Evolutionary conservation across 306 rosid species (phyloP).

Genomic region (Trichosanthes truncata): DNA sequence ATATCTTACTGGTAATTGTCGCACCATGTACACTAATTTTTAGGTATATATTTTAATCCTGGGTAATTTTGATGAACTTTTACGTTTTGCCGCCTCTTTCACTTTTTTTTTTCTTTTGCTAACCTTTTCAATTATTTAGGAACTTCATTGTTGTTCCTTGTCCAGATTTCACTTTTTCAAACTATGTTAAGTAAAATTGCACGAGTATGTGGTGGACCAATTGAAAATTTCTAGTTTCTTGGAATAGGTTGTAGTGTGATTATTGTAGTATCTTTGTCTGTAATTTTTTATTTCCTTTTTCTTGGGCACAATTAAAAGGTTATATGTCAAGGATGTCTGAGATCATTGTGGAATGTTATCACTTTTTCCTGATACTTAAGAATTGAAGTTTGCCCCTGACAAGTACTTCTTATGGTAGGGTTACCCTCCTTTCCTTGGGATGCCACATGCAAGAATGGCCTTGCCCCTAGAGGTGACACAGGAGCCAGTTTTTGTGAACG

Average conservation of each 20-base stretch:
- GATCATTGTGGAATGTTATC: constrained; percentile 1
- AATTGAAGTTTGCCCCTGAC: background rate
- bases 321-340: background rate
- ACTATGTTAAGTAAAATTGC: background rate
- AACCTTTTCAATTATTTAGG: background rate
- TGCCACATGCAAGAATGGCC: constrained; percentile 93
- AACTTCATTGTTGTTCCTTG: background rate
- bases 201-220: background rate
- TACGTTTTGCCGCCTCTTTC: background rate
- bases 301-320: background rate
- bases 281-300: background rate
- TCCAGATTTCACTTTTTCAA: background rate
- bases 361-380: background rate
- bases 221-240: background rate
- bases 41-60: background rate
- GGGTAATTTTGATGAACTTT: background rate
- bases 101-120: background rate
- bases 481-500: constrained; percentile 96
- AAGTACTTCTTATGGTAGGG: constrained; percentile 35
- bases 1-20: background rate
- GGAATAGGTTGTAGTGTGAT: background rate
- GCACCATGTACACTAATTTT: background rate
- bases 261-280: background rate
- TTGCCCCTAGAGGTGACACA: constrained; percentile 96
- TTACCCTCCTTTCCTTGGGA: constrained; percentile 75